These are phyloP conservation scores for Coemansia sp. DNA, from an alignment of 192 early-diverging fungal genomes.

Conservation along the genomic window DNA sequence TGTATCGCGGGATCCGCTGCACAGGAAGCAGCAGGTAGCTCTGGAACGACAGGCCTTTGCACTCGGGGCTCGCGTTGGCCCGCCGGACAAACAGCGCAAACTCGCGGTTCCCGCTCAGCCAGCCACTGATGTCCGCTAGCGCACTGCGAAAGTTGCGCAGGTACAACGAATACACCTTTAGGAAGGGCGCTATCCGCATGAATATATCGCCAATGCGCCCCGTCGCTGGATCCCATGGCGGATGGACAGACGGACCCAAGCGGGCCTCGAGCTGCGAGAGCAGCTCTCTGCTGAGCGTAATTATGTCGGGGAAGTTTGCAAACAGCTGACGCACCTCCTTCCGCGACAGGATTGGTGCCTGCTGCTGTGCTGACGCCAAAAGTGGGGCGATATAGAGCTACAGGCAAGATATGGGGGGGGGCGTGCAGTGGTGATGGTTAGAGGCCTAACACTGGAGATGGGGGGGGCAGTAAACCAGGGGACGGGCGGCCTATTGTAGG, in stretches of 20 bases:
- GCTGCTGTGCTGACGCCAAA: conserved; percentile 37
- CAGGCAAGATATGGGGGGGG: background rate
- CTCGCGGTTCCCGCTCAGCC: conserved; percentile 23
- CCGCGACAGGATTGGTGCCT: conserved; percentile 41
- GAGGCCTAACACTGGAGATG: no score
- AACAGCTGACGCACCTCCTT: conserved; percentile 59
- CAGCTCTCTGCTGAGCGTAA: conserved; percentile 55
- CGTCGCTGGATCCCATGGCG: conserved; percentile 31
- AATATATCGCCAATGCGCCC: conserved; percentile 49
- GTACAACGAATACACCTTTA: conserved; percentile 54
- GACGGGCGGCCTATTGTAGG: no score
- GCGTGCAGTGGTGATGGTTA: no score
- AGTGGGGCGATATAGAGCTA: conserved; percentile 45
- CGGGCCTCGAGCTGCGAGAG: conserved; percentile 55
- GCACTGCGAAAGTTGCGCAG: conserved; percentile 52
- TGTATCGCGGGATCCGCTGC: conserved; percentile 49
- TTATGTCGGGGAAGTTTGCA: conserved; percentile 61
- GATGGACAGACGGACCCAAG: conserved; percentile 33
- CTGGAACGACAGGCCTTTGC: conserved; percentile 49
- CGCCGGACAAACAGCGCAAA: conserved; percentile 39
- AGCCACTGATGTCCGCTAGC: conserved; percentile 32
- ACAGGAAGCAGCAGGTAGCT: conserved; percentile 51
- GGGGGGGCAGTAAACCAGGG: no score
- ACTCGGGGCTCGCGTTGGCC: conserved; percentile 34
- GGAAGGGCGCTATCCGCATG: conserved; percentile 38